Conservation (phyloP, 768 basidiomycete species). For the Infundibulicybe gibba region DNA sequence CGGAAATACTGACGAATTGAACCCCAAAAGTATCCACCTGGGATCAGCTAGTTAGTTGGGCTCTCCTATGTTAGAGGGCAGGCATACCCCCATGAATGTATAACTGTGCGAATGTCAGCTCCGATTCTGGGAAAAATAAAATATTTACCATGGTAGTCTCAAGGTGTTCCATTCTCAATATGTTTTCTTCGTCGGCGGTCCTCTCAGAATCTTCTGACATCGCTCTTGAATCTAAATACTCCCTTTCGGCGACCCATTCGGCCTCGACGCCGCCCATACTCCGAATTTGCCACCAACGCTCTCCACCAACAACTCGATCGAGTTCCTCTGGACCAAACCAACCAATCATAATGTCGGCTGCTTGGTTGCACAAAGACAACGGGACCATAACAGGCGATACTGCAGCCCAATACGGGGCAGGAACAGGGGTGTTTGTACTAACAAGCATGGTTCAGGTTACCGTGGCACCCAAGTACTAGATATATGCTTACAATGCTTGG, state of each 20-base stretch:
- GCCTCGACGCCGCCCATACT: conserved; percentile 66
- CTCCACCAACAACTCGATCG: conserved; percentile 66
- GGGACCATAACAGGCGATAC: conserved; percentile 58
- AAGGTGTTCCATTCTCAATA: conserved; percentile 49
- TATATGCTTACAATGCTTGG: conserved; percentile 50
- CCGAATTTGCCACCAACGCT: conserved; percentile 82
- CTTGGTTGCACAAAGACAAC: conserved; percentile 48
- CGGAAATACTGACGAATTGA: conserved; percentile 47
- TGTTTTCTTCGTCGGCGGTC: conserved; percentile 31
- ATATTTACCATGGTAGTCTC: conserved; percentile 49
- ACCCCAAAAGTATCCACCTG: conserved; percentile 67
- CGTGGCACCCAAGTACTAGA: background rate
- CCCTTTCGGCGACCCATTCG: conserved; percentile 57
- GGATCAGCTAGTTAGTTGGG: background rate
- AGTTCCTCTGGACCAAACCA: conserved; percentile 74
- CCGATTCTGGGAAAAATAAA: too few species aligned
- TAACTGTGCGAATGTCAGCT: conserved; percentile 32
- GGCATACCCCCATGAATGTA: conserved; percentile 61
- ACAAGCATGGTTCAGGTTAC: background rate
- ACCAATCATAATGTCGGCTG: conserved; percentile 65
- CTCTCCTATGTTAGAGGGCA: too few species aligned
- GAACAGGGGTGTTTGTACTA: conserved; percentile 68
- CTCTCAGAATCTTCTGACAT: conserved; percentile 11
- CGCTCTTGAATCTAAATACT: conserved; percentile 25
- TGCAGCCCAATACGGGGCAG: conserved; percentile 62